Base-by-base conservation (phyloP, 768 basidiomycete genomes). In the Hortiboletus campestris region DNA sequence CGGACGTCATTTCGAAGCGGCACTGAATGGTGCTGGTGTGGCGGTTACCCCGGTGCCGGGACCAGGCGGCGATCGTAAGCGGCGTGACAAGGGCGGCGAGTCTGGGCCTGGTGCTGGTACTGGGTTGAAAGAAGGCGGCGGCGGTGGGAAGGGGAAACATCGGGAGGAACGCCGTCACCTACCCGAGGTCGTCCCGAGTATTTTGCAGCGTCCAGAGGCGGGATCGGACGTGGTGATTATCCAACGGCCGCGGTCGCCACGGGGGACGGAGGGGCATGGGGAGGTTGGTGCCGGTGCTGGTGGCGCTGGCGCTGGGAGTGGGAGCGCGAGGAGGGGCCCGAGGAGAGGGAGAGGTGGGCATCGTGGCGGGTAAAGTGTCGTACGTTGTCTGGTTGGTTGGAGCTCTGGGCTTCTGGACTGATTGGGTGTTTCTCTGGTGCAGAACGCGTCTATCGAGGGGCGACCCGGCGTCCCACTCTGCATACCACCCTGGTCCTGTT, bases 1-100 rank as follows among this genome's bases (percentile, higher is more conserved):
- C 9, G 84, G 78, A 0, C 77, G 88, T 13, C 85, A 89, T 14
- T 85, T 91, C 49, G 87, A 89, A 61, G 87, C 83, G 8, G 89
- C 89, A 9, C 69, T 91, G 29, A 88, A 70, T 53, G 83, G 85
- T 0, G 82, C 83, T 1, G 84, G 84, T 6, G 82, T 83, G 5
- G 61, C 43, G 2, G 68, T 76, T n/a, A 64, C 57, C 4, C 55
- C 66, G 2, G 13, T 36, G 6, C 22, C 61, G 2, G 9, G 28
- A 4, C 11, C 35, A 2, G 61, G 66, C 12, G 58, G 65, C 34
- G 72, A 77, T 25, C 67, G 73, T 19, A 76, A 72, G 63, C 64
- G 60, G 36, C 70, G 69, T 10, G 76, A 75, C 61, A 74, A 63
- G 57, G 69, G 69, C 9, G 68, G 64, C 38, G 65, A 67, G 13